Conservation (phyloP, 2,329 filamentous ascomycete species). For the Thelonectria discophora region DNA sequence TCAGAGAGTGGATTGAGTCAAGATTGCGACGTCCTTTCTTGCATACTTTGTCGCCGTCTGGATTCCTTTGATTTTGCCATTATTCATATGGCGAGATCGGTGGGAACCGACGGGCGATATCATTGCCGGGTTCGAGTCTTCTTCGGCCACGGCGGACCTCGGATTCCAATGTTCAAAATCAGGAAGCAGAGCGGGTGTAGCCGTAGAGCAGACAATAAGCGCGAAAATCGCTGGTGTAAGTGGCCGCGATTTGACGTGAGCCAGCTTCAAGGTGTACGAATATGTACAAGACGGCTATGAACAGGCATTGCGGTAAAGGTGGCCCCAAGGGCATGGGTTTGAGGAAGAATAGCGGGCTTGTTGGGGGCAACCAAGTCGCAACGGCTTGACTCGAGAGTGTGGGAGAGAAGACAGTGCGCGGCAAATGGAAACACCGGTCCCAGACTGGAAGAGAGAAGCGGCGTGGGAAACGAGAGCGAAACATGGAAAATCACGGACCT, state of each 20-base stretch:
- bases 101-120: constrained; percentile 9
- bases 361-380: too few relatives aligned
- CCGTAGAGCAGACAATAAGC: constrained; percentile 4
- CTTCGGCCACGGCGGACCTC: constrained; percentile 13
- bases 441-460: too few relatives aligned
- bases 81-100: constrained; percentile 4
- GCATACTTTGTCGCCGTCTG: neutral
- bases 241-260: neutral
- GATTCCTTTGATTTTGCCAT: constrained; percentile 16
- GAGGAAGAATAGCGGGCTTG: too few relatives aligned
- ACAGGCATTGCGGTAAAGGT: neutral
- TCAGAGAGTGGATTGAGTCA: constrained; percentile 33
- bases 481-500: neutral
- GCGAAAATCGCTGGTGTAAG: neutral
- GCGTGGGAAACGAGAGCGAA: too few relatives aligned
- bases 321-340: too few relatives aligned
- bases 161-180: constrained; percentile 6
- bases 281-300: neutral
- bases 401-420: too few relatives aligned
- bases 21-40: constrained; percentile 27
- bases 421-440: too few relatives aligned
- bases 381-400: too few relatives aligned
- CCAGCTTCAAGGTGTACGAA: neutral
- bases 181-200: constrained; percentile 1
- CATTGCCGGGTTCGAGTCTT: constrained; percentile 14